phyloP scores from a whole-genome alignment of 2,329 filamentous ascomycete genomes.

The Phialophora tarda region DNA sequence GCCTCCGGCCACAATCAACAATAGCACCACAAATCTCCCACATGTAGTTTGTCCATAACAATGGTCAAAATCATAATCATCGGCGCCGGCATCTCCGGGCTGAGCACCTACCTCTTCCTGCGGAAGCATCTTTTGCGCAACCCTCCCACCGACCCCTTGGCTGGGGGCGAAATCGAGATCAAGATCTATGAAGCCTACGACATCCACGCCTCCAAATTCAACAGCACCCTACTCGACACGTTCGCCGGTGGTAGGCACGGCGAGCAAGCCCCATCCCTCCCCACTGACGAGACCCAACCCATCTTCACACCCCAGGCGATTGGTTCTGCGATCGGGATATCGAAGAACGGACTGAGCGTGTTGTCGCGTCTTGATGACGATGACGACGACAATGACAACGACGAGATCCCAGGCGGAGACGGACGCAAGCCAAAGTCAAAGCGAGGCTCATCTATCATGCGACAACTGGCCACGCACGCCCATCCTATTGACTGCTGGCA shows the following conservation, averaged over 20 bases:
- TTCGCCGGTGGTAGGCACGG: background rate
- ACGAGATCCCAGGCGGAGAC: background rate
- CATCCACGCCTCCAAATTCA: conserved; percentile 40
- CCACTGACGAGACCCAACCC: conserved; percentile 9
- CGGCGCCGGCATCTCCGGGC: conserved; percentile 52
- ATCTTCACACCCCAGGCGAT: conserved; percentile 46
- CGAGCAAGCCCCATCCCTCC: background rate
- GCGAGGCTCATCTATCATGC: conserved; percentile 38
- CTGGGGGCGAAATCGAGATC: conserved; percentile 24
- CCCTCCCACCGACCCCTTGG: conserved; percentile 28
- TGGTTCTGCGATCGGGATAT: conserved; percentile 49
- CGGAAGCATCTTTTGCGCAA: conserved; percentile 47
- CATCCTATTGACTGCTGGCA: conserved; percentile 45
- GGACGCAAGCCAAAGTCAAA: background rate
- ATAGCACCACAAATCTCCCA: background rate
- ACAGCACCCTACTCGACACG: background rate
- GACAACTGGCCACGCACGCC: conserved; percentile 44
- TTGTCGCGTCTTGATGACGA: conserved; percentile 45
- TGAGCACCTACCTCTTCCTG: conserved; percentile 48
- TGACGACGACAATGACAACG: conserved; percentile 25
- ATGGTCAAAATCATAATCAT: conserved; percentile 49
- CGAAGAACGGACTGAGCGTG: conserved; percentile 50
- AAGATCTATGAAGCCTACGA: conserved; percentile 51
- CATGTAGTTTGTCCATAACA: background rate
- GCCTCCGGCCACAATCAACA: background rate